Base-by-base conservation (phyloP, 768 basidiomycete species). In the Podaxis mareebaensis region DNA sequence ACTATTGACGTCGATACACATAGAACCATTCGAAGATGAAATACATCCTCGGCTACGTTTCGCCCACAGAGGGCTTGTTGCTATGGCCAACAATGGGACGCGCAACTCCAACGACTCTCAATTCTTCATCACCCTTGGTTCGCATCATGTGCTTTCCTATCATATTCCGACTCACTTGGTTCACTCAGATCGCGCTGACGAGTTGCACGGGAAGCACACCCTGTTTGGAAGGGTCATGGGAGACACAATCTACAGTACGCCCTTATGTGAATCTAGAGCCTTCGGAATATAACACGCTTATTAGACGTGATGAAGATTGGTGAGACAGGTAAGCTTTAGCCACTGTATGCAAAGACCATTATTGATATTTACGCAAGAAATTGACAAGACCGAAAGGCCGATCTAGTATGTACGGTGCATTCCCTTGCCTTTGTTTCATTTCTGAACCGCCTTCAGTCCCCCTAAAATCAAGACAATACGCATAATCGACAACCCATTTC, bases 21-120 rank as follows among this genome's bases (percentile, higher is more conserved):
- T 68, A 93, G 95, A 96, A 69, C 93, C 90, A 2, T 97, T 97
- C 67, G 91, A 94, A 72, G 95, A 97, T 76, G 96, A 99, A 75
- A 88, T 95, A 20, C 95, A 96, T 69, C 94, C 95, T 3, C 86
- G 97, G 40, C 79, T 99, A 64, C 89, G 92, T 42, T 98, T 92
- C 74, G 77, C 87, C 0, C 91, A 99, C 70, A 90, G 97, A 58
- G 97, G 97, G 0, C 74, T 99, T 2, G 88, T 99, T 1, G 97
- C 83, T 0, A 96, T 97, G 93, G 97, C 97, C 3, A 97, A 97
- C 69, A 88, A 84, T 62, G 94, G 95, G 10, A 81, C 82, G 30
- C 93, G 91, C 74, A 84, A 96, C 71, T 87, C 92, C 3, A 99
- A 99, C 67, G 91, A 93, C 59, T 96, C 94, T 0, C 96, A 99